Evolutionary conservation across 169 alveolate genomes (phyloP), one percentile per base, ranked within the genome.

Genomic region (Plasmodium cynomolgi): DNA sequence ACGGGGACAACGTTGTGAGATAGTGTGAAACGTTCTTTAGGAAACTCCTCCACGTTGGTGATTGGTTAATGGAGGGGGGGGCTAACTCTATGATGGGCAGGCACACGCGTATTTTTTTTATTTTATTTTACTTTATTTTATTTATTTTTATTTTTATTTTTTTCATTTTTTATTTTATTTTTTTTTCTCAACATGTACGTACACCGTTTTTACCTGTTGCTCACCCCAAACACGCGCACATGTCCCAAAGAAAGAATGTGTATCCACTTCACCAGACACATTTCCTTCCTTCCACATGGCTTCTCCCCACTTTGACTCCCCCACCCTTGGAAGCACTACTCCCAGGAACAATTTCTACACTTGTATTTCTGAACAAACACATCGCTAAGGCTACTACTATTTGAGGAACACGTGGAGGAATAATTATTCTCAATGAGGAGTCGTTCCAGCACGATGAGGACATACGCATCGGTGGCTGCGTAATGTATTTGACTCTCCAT

Each of bases 381-480:
- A 71, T 34, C 79, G 47, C 56, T 82, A 29, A 91, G 34, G 29
- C 34, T 29, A 91, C 56, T 81, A 39, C 84, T 81, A 74, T 91
- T 91, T 6, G 95, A 71, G 23, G 34, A 7, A 71, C 84, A 91
- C 7, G 81, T 33, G 34, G 95, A 81, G 34, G 56, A n/a, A 91
- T 39, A 91, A 81, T 82, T 82, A 3, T 74, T 47, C 33, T 81
- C 92, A 50, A 81, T 72, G 26, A 91, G 75, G 37, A 29, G 54
- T 72, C 74, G 58, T 75, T 95, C 97, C 29, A 95, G 56, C 41
- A 58, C 50, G 74, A 95, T 92, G 54, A 95, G 96, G n/a, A 96
- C 92, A 34, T 94, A 95, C 37, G 99, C 98, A 85, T 98, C 99
- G 26, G 96, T 68, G 15, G 98, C 98, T 9, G 98, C 98, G 95